Evolutionary conservation across 768 basidiomycete genomes (phyloP), one percentile per base, ranked within the genome.

Genomic region (Mycena galopus): DNA sequence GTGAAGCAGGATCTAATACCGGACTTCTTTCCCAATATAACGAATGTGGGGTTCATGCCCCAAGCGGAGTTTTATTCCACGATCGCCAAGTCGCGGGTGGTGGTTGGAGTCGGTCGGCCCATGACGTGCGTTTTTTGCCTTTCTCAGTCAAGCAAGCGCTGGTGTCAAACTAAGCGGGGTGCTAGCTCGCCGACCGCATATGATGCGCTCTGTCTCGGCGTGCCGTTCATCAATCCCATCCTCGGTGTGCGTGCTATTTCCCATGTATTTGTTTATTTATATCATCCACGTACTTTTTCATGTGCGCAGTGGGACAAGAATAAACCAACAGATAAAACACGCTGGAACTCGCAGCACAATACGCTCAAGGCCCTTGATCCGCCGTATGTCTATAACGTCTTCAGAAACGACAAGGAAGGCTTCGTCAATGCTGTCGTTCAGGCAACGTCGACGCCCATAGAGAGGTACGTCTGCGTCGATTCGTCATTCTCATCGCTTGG

Each of bases 321-420:
- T 14, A 70, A 82, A 32, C 82, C 81, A 1, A 73, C 66, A 63
- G 74, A 82, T 47, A 76, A 73, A 44, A 64, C 71, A 3, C 70
- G 62, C 3, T 84, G 83, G 82, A 60, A 71, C 29, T 75, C 82
- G 12, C 82, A 84, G 65, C 83, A 84, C 71, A 71, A 76, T 32
- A 72, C 73, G 16, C 71, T 84, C 23, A 73, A 80, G 35, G 55
- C 44, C 14, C 78, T 78, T 27, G 80, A 79, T 33, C 81, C 81
- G 27, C 83, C 83, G 76, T 83, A 80, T 60, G 82, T 83, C 8
- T 83, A 83, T 57, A 37, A 37, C 35, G 35, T 37, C 35, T 37
- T 37, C 35, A 37, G 16, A 37, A 37, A 37, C 6, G 35, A 37
- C 3, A 37, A 37, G 35, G 35, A 37, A 37, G 35, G 35, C 35